Percentiles rank a stretch among this genome's conserved stretches.
Conservation (phyloP, 2,329 filamentous ascomycete species). For the Fusarium anthophilum region DNA sequence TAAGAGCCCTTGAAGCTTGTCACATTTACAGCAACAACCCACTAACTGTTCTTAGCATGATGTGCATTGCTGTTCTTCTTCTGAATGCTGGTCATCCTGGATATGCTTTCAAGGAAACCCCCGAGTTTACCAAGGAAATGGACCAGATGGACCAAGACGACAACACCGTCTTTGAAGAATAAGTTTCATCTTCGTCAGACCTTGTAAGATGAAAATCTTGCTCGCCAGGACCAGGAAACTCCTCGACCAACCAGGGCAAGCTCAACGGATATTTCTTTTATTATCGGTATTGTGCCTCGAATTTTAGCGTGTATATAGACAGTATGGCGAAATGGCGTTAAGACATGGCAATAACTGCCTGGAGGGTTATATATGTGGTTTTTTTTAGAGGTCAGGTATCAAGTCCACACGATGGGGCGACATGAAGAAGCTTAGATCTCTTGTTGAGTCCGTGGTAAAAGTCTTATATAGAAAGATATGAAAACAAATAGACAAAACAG, state of each 20-base stretch:
- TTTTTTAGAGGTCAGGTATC: not conserved
- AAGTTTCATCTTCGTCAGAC: no score
- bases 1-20: slow-evolving; percentile 2
- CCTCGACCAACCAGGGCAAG: not conserved
- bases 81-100: slow-evolving; percentile 39
- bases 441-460: not conserved
- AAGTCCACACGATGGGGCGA: not conserved
- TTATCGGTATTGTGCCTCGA: not conserved
- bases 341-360: not conserved
- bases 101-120: slow-evolving; percentile 13
- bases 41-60: slow-evolving; percentile 30
- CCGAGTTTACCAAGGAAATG: not conserved
- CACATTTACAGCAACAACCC: not conserved
- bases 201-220: not conserved
- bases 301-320: not conserved
- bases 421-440: not conserved
- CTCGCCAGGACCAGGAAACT: not conserved
- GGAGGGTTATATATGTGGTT: not conserved
- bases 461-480: not conserved
- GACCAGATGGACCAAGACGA: slow-evolving; percentile 3
- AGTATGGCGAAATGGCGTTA: slow-evolving; percentile 23
- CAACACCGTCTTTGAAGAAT: not conserved
- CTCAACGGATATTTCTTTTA: not conserved
- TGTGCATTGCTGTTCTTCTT: slow-evolving; percentile 34
- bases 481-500: not conserved